Evolutionary conservation across 441 rosid species (phyloP).

Genomic region (Lepidium campestre): DNA sequence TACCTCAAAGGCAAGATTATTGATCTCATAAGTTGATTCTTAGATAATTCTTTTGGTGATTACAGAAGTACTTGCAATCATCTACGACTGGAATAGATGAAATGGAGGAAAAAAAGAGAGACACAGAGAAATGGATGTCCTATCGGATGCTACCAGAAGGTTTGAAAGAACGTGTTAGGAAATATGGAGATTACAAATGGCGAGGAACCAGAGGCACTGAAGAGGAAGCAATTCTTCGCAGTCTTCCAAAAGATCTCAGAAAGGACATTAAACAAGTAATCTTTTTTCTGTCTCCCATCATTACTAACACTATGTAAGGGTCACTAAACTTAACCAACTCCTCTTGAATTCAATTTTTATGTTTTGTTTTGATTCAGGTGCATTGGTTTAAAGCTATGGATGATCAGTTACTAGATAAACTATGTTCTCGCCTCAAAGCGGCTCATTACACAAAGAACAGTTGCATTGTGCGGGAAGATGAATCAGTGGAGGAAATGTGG

Average conservation of each 20-base stretch:
- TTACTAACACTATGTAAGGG: neutral
- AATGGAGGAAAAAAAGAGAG: conserved; percentile 60
- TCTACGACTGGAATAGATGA: conserved; percentile 58
- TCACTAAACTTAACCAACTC: neutral
- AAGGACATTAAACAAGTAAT: conserved; percentile 42
- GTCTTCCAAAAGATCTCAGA: conserved; percentile 62
- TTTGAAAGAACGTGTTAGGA: conserved; percentile 41
- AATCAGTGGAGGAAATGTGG: conserved; percentile 44
- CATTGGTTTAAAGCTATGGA: conserved; percentile 43
- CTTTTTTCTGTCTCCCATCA: neutral
- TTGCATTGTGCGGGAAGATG: conserved; percentile 42
- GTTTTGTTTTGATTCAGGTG: conserved; percentile 25
- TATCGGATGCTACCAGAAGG: conserved; percentile 50
- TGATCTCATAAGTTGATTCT: neutral
- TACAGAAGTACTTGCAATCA: conserved; percentile 56
- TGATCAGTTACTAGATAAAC: conserved; percentile 37
- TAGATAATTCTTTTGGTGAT: neutral
- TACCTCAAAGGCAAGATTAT: neutral
- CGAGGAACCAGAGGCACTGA: conserved; percentile 61
- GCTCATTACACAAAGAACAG: conserved; percentile 39
- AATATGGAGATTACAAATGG: conserved; percentile 58
- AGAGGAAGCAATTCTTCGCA: conserved; percentile 40
- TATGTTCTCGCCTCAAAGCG: conserved; percentile 41
- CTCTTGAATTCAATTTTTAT: neutral
- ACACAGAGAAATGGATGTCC: conserved; percentile 70